These are phyloP conservation scores for Hansenula sp. DNA, from an alignment of 1,139 yeast species.

Conservation along the genomic window DNA sequence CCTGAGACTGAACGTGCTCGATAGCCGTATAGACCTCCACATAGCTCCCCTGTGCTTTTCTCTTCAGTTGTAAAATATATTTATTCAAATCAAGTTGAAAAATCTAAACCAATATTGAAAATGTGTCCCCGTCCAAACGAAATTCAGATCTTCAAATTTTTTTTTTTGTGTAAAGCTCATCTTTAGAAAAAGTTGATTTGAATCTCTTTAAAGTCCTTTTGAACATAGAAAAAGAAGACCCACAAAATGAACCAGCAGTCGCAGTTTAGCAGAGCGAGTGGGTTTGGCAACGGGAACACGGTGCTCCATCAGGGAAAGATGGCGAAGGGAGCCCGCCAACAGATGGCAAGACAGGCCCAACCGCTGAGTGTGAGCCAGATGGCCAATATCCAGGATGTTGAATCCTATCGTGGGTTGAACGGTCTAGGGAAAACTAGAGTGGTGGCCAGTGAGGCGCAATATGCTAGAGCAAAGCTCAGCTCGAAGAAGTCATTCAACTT, in stretches of 20 bases:
- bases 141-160: conserved; percentile 1
- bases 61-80: background rate
- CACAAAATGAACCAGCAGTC: conserved; percentile 1
- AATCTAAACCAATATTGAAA: too few relatives aligned
- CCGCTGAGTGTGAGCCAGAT: conserved; percentile 13
- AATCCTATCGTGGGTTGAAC: background rate
- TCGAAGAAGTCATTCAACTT: conserved; percentile 64
- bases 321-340: background rate
- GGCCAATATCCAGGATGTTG: conserved; percentile 6
- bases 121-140: background rate
- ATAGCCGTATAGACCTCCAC: conserved; percentile 3
- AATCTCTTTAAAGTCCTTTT: background rate
- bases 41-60: background rate
- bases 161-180: conserved; percentile 1
- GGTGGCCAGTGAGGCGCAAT: conserved; percentile 10
- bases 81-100: too few relatives aligned
- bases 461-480: conserved; percentile 44
- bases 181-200: background rate
- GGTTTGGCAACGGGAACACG: background rate
- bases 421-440: too few relatives aligned
- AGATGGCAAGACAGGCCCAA: conserved; percentile 9
- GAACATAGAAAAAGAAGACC: too few relatives aligned
- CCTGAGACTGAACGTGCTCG: conserved; percentile 13
- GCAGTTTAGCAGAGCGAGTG: background rate
- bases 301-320: background rate